Evolutionary conservation across 139 green algal species (phyloP).

Genomic region (Chlorella vulgaris): DNA sequence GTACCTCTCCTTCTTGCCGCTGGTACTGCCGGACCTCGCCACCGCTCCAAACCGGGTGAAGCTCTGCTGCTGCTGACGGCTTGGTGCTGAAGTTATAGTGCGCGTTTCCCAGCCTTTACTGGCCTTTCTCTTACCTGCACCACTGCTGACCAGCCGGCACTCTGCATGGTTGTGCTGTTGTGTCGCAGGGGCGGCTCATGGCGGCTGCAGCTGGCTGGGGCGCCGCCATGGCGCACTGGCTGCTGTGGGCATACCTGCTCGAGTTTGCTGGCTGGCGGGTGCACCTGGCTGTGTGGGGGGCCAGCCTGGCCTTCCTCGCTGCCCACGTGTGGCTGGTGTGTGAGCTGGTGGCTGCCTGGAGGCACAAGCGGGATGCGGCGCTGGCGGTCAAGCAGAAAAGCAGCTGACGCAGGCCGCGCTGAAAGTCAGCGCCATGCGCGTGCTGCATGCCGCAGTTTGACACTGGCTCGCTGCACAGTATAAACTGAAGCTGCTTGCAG

Average conservation of each 20-base stretch:
- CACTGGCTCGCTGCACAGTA: neutral
- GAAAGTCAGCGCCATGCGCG: neutral
- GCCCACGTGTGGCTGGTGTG: constrained; percentile 58
- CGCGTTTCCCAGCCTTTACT: neutral
- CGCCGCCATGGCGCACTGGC: constrained; percentile 73
- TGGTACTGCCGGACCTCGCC: constrained; percentile 64
- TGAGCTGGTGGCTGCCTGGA: constrained; percentile 32
- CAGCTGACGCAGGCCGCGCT: neutral
- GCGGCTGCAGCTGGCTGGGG: constrained; percentile 48
- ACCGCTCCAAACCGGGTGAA: constrained; percentile 9
- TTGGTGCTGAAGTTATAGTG: neutral
- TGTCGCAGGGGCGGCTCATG: constrained; percentile 45
- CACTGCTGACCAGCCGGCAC: neutral
- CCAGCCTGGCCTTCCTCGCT: constrained; percentile 61
- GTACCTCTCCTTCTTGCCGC: constrained; percentile 86
- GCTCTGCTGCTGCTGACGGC: neutral
- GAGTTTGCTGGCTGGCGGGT: constrained; percentile 61
- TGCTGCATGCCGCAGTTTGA: neutral
- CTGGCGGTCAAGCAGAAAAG: neutral
- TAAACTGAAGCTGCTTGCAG: too few relatives aligned
- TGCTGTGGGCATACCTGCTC: constrained; percentile 79
- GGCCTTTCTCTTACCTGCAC: neutral
- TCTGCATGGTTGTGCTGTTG: neutral
- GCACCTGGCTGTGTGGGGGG: constrained; percentile 66
- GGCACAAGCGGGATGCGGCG: neutral